Evolutionary conservation across 805 yeast species (phyloP).

Genomic region (Cyberlindnera amylophila): DNA sequence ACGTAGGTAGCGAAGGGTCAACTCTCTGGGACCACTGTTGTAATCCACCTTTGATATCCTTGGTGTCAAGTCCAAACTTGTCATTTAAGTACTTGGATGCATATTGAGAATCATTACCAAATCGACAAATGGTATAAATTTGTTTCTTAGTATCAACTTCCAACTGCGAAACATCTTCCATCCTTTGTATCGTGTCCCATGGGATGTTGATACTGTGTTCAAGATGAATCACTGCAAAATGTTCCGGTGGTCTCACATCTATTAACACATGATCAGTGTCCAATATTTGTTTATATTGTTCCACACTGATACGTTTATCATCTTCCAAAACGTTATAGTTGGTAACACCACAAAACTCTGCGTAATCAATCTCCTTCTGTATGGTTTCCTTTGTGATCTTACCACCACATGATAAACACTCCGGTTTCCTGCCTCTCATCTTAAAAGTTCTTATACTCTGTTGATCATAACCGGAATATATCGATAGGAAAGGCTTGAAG

Average conservation of each 20-base stretch:
- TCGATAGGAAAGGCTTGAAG: conserved; percentile 65
- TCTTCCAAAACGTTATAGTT: conserved; percentile 42
- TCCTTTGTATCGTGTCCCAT: conserved; percentile 42
- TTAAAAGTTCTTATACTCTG: conserved; percentile 70
- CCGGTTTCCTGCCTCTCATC: conserved; percentile 63
- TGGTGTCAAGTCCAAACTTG: conserved; percentile 45
- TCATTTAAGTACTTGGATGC: conserved; percentile 59
- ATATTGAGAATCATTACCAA: conserved; percentile 86
- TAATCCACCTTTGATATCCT: conserved; percentile 78
- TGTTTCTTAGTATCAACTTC: conserved; percentile 31
- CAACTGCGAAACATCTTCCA: conserved; percentile 26
- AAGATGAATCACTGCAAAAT: conserved; percentile 63
- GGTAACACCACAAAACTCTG: conserved; percentile 68
- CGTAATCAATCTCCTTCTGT: conserved; percentile 50
- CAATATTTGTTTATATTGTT: conserved; percentile 29
- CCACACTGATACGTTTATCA: conserved; percentile 45
- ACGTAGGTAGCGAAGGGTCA: conserved; percentile 60
- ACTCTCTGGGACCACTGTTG: conserved; percentile 59
- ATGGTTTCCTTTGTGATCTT: conserved; percentile 45
- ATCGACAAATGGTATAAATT: conserved; percentile 71
- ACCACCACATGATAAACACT: conserved; percentile 62
- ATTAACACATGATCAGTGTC: conserved; percentile 35
- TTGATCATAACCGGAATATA: conserved; percentile 63
- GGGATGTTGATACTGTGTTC: conserved; percentile 63
- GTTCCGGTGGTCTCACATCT: conserved; percentile 82